Percentiles rank a stretch among this genome's conserved stretches.
Evolutionary conservation across 140 eudicot species (phyloP).

Genomic region (Stevia rebaudiana): DNA sequence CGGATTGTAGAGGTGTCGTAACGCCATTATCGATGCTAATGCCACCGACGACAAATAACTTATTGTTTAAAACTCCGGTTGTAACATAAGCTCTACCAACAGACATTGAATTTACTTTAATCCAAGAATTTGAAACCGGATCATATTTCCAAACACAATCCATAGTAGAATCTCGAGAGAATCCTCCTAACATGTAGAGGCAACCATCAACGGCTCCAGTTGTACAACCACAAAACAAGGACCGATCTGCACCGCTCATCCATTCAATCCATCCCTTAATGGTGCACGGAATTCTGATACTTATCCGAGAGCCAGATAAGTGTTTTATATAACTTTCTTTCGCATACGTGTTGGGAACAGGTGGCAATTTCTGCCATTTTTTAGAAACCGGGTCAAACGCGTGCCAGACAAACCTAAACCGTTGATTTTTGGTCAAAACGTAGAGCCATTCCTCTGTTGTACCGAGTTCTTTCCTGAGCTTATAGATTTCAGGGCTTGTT

Average conservation of each 20-base stretch:
- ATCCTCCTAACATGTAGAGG: conserved; percentile 86
- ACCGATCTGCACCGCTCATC: conserved; percentile 53
- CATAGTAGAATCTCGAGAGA: conserved; percentile 65
- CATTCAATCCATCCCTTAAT: conserved; percentile 89
- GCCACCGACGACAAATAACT: conserved; percentile 96
- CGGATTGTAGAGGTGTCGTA: conserved; percentile 81
- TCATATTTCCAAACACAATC: conserved; percentile 72
- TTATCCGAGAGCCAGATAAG: conserved; percentile 42
- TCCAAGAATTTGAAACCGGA: conserved; percentile 71
- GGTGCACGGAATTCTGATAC: conserved; percentile 68
- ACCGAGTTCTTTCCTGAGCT: conserved; percentile 63
- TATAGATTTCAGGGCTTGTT: conserved; percentile 54
- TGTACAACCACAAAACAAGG: conserved; percentile 92
- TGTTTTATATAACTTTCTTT: conserved; percentile 53
- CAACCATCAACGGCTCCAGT: conserved; percentile 77
- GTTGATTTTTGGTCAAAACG: conserved; percentile 55
- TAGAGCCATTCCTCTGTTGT: conserved; percentile 93
- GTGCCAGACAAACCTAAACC: conserved; percentile 60
- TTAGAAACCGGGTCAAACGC: conserved; percentile 74
- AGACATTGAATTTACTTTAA: conserved; percentile 69
- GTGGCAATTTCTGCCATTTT: conserved; percentile 81
- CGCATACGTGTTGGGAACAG: conserved; percentile 51
- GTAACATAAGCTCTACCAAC: conserved; percentile 79
- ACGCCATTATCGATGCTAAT: conserved; percentile 77
- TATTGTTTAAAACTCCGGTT: conserved; percentile 77